These are phyloP conservation scores for Coprinellus aureogranulatus DNA, from an alignment of 768 basidiomycete species.

Conservation along the genomic window DNA sequence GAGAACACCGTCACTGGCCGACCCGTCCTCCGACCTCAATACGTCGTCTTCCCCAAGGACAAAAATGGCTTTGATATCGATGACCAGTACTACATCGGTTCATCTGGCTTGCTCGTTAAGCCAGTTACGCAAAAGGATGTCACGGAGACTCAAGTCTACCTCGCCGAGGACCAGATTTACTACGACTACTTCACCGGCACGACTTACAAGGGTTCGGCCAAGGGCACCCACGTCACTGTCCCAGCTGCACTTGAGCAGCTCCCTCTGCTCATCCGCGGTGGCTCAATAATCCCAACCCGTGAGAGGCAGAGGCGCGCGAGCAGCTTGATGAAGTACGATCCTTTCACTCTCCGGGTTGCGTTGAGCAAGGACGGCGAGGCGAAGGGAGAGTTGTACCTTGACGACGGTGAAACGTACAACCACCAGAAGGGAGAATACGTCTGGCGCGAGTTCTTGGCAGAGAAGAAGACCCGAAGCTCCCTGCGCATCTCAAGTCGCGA, in stretches of 20 bases:
- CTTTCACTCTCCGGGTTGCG: conserved; percentile 87
- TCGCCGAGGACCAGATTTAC: conserved; percentile 89
- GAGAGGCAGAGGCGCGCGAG: conserved; percentile 86
- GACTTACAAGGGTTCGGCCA: conserved; percentile 62
- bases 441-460: conserved; percentile 75
- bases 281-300: conserved; percentile 84
- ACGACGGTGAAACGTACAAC: conserved; percentile 85
- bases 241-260: conserved; percentile 75
- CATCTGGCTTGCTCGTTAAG: conserved; percentile 86
- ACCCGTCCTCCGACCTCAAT: conserved; percentile 92
- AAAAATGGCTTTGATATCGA: conserved; percentile 82
- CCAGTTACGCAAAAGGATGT: conserved; percentile 79
- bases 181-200: conserved; percentile 86
- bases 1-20: conserved; percentile 80
- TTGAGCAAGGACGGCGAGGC: conserved; percentile 61
- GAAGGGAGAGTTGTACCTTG: conserved; percentile 86
- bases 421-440: conserved; percentile 77
- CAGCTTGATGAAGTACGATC: conserved; percentile 84
- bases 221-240: conserved; percentile 71
- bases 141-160: conserved; percentile 71
- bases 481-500: conserved; percentile 56
- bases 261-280: conserved; percentile 87
- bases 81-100: conserved; percentile 91
- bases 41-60: conserved; percentile 89
- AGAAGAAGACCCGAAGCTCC: conserved; percentile 40